These are phyloP conservation scores for Myxozyma vanderwaltii DNA, from an alignment of 805 yeast genomes.

Conservation along the genomic window DNA sequence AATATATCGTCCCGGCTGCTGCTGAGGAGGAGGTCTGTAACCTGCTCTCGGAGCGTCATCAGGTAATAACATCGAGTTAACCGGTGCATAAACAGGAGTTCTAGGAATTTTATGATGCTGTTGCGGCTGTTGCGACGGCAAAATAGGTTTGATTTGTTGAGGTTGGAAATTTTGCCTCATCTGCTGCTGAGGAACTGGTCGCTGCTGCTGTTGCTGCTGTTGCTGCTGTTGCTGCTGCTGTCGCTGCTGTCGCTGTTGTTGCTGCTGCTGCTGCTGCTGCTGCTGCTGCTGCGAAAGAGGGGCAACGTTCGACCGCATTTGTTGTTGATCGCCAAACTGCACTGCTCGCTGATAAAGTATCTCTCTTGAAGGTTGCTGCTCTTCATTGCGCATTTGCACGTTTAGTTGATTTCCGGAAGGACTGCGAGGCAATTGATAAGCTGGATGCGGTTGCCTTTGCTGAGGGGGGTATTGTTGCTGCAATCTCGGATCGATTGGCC, in stretches of 20 bases:
- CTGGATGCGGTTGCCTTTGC: not conserved
- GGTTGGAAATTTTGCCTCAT: too few relatives aligned
- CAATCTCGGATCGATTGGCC: not conserved
- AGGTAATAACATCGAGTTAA: too few relatives aligned
- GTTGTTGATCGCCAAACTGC: conserved; percentile 1
- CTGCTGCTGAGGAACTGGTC: conserved; percentile 2
- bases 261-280: not conserved
- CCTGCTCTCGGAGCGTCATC: too few relatives aligned
- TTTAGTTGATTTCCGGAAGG: conserved; percentile 7
- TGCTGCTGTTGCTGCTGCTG: conserved; percentile 3
- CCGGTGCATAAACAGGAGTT: too few relatives aligned
- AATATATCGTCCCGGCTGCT: not conserved
- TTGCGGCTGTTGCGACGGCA: too few relatives aligned
- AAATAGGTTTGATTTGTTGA: too few relatives aligned
- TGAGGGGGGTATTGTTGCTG: not conserved
- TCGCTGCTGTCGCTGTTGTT: not conserved
- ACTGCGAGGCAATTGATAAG: conserved; percentile 9
- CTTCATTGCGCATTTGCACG: not conserved
- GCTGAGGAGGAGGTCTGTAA: conserved; percentile 8
- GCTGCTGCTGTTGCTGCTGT: conserved; percentile 8
- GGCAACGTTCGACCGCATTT: not conserved
- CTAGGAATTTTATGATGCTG: too few relatives aligned
- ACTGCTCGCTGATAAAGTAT: not conserved
- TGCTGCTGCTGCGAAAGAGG: not conserved
- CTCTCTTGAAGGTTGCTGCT: conserved; percentile 1